Percentiles rank a stretch among this genome's conserved stretches.
Conservation (phyloP, 345 rosid species). For the Hypericum androsaemum region DNA sequence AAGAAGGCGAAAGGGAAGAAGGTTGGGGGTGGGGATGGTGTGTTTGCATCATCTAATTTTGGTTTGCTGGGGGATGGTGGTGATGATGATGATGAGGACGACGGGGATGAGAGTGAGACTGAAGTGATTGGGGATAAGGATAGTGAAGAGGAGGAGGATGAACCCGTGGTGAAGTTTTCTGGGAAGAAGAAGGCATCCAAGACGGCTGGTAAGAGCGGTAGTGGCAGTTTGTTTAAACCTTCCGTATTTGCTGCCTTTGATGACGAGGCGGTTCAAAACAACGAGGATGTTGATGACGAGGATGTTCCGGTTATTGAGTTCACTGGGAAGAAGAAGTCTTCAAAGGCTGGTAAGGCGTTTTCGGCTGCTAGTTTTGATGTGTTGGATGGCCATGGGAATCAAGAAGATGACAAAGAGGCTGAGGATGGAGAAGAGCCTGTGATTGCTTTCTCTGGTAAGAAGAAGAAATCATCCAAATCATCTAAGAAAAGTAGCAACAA, state of each 20-base stretch:
- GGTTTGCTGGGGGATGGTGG: constrained; percentile 35
- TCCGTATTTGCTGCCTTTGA: constrained; percentile 46
- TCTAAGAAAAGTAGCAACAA: constrained; percentile 42
- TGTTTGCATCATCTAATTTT: constrained; percentile 29
- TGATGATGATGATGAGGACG: constrained; percentile 31
- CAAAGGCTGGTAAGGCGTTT: constrained; percentile 32
- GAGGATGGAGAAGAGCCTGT: constrained; percentile 25
- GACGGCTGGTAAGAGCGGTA: constrained; percentile 26
- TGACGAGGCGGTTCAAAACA: constrained; percentile 26
- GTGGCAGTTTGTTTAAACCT: constrained; percentile 30
- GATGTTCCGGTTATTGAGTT: constrained; percentile 29
- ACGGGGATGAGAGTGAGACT: constrained; percentile 8
- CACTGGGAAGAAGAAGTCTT: constrained; percentile 42
- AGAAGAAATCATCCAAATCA: constrained; percentile 69
- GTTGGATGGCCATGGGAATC: constrained; percentile 26
- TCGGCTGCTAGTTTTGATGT: constrained; percentile 22
- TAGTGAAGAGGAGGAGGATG: constrained; percentile 32
- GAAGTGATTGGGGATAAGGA: constrained; percentile 15
- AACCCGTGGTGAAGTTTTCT: constrained; percentile 21
- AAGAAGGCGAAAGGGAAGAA: constrained; percentile 47
- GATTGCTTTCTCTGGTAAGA: constrained; percentile 55
- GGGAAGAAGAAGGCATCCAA: constrained; percentile 45
- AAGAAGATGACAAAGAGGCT: constrained; percentile 21
- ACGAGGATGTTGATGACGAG: constrained; percentile 27
- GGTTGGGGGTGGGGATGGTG: constrained; percentile 21